Conservation (phyloP, 2,329 filamentous ascomycete species). For the Penicillium hordei region DNA sequence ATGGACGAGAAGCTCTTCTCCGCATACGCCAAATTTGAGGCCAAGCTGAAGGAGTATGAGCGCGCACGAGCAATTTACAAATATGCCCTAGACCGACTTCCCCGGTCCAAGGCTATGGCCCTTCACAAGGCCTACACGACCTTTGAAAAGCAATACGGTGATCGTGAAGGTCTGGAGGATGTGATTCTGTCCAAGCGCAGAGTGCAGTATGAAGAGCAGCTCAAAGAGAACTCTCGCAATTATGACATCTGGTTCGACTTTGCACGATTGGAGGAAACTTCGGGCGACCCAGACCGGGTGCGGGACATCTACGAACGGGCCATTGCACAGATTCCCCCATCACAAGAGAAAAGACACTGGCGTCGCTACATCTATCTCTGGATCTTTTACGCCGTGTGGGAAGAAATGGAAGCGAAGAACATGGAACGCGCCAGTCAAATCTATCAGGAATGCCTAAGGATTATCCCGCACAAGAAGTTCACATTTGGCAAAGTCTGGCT, state of each 20-base stretch:
- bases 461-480: constrained; percentile 94
- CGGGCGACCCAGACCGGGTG: constrained; percentile 77
- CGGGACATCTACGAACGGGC: constrained; percentile 93
- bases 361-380: constrained; percentile 95
- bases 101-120: constrained; percentile 77
- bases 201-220: constrained; percentile 89
- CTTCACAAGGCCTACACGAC: constrained; percentile 94
- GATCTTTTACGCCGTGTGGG: constrained; percentile 96
- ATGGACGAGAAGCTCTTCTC: constrained; percentile 96
- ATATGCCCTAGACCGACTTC: constrained; percentile 87
- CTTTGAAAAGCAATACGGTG: constrained; percentile 97
- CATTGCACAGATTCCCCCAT: constrained; percentile 91
- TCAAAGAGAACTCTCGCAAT: constrained; percentile 92
- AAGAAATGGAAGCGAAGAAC: constrained; percentile 83
- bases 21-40: constrained; percentile 90
- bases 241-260: constrained; percentile 99
- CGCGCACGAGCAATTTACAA: constrained; percentile 94
- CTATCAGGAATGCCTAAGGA: constrained; percentile 80
- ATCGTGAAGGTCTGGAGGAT: constrained; percentile 89
- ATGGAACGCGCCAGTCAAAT: constrained; percentile 78
- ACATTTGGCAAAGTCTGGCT: constrained; percentile 98
- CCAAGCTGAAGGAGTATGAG: constrained; percentile 93
- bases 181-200: constrained; percentile 92
- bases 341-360: constrained; percentile 96
- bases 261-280: constrained; percentile 81